Evolutionary conservation across 1,284 basidiomycete genomes (phyloP).

Genomic region (Ceratobasidium sp.): DNA sequence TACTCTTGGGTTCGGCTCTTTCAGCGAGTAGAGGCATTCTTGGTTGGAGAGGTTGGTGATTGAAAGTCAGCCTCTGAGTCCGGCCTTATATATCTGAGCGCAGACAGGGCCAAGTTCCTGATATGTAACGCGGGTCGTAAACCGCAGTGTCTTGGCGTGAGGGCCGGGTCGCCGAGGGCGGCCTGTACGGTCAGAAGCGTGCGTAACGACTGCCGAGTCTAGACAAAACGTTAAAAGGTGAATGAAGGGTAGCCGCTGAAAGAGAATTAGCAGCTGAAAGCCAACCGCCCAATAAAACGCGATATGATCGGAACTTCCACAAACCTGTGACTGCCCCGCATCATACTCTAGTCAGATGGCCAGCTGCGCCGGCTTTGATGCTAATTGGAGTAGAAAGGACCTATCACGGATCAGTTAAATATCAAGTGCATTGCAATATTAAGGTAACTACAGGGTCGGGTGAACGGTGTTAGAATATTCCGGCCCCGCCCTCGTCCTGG

Average conservation of each 20-base stretch:
- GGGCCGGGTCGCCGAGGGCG: neutral
- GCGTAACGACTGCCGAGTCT: neutral
- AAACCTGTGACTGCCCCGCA: too few relatives aligned
- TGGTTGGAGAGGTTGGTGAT: neutral
- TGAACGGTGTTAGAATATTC: neutral
- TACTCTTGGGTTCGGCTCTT: neutral
- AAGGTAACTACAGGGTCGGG: neutral
- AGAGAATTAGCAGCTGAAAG: too few relatives aligned
- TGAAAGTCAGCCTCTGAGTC: neutral
- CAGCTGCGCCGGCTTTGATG: neutral
- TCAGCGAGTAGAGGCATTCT: neutral
- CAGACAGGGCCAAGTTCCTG: neutral
- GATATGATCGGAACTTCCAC: too few relatives aligned
- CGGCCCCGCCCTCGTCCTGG: conserved; percentile 3
- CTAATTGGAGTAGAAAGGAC: neutral
- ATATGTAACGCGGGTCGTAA: neutral
- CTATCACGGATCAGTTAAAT: neutral
- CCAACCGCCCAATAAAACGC: too few relatives aligned
- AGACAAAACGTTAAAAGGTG: too few relatives aligned
- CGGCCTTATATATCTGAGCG: neutral
- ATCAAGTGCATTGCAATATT: neutral
- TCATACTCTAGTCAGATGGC: too few relatives aligned
- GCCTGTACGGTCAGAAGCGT: neutral
- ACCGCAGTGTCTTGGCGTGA: neutral
- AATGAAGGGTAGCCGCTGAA: neutral